Evolutionary conservation across 2,329 filamentous ascomycete species (phyloP), one percentile per base, ranked within the genome.

Genomic region (Plenodomus biglobosus): DNA sequence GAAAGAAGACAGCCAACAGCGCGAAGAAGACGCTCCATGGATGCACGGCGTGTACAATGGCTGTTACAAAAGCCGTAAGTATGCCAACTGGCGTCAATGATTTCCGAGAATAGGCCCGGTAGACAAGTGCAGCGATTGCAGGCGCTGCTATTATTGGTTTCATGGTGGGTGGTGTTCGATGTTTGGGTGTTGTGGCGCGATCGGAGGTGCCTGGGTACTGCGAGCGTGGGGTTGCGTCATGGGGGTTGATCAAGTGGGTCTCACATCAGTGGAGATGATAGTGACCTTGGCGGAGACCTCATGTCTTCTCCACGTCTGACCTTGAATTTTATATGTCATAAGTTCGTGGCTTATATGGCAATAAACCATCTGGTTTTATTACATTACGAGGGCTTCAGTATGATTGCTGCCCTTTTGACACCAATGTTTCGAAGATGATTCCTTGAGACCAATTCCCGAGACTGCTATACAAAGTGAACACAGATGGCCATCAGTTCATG

Each of bases 1-100:
- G 76, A 73, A 96, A 97, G 76, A 97, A 97, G 30, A 91, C 82
- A 41, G 82, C 81, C 1, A 97, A 79, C 10, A 96, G 79, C 21
- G 82, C 82, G 74, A 96, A 95, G n/a, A 90, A 92, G n/a, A 92
- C 77, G 51, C 88, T 89, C 86, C 90, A 96, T 3, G 92, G 92
- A 72, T 97, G 92, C n/a, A 92, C 75, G 15, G 91, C 90, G 71
- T 99, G 94, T 10, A 87, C 83, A 38, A 81, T 71, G 3, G 90
- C 92, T 3, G 92, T 95, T 37, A 87, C 62, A 4, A 79, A 77
- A 3, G 92, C 92, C 11, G 83, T 81, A 32, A 86, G 59, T 59
- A 96, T 83, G 52, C 92, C 92, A 6, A 79, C 75, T 0, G 86
- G 83, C 0, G 92, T 97, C 34, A 99, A 80, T 19, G 87, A 92